Evolutionary conservation across 1,284 basidiomycete species (phyloP).

Genomic region (Fomitopsis palustris): DNA sequence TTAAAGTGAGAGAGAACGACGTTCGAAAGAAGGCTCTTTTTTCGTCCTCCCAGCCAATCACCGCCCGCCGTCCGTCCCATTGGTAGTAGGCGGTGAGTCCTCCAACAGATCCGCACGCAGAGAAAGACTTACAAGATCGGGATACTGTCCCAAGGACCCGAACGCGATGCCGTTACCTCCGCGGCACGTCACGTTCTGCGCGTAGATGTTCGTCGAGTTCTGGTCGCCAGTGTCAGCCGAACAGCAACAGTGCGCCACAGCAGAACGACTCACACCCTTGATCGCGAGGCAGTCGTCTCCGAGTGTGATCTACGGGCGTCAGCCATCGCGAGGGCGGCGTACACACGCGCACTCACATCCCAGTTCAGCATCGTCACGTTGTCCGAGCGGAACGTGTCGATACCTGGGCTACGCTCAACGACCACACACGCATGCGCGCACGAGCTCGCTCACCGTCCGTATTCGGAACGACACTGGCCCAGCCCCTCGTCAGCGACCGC

Average conservation of each 20-base stretch:
- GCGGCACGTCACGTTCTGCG: constrained; percentile 48
- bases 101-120: too few species aligned
- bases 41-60: too few species aligned
- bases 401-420: constrained; percentile 32
- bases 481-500: not conserved
- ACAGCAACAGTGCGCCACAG: not conserved
- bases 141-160: constrained; percentile 61
- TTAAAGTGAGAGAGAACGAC: too few species aligned
- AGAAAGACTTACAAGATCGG: constrained; percentile 38
- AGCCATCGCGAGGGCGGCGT: not conserved
- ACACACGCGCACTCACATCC: constrained; percentile 32
- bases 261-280: constrained; percentile 45
- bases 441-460: constrained; percentile 44
- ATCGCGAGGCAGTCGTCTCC: constrained; percentile 67
- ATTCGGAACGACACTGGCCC: constrained; percentile 53
- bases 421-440: not conserved
- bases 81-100: too few species aligned
- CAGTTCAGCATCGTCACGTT: constrained; percentile 48
- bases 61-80: too few species aligned
- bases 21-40: too few species aligned
- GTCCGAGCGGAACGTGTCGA: constrained; percentile 58
- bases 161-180: constrained; percentile 65
- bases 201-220: constrained; percentile 55
- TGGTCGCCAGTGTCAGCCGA: constrained; percentile 15
- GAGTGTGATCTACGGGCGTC: constrained; percentile 38